Evolutionary conservation across 1,139 yeast species (phyloP).

Genomic region (Yamadazyma diospyri): DNA sequence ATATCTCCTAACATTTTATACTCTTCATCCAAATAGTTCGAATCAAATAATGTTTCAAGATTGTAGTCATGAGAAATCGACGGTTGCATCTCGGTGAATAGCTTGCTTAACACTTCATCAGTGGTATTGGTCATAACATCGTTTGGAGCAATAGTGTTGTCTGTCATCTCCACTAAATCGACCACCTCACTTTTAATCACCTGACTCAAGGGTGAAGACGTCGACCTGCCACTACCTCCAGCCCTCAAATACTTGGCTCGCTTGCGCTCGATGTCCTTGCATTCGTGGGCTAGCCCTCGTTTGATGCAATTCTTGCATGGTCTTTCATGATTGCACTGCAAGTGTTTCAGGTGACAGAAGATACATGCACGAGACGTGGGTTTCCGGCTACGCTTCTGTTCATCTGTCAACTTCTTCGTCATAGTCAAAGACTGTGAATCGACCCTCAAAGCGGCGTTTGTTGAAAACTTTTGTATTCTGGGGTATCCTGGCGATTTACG

Average conservation of each 20-base stretch:
- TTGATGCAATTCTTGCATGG: slow-evolving; percentile 72
- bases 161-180: background rate
- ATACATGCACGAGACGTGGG: slow-evolving; percentile 69
- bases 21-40: slow-evolving; percentile 51
- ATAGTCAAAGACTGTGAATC: slow-evolving; percentile 14
- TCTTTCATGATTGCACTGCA: slow-evolving; percentile 58
- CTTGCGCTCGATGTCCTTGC: slow-evolving; percentile 60
- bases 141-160: background rate
- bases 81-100: slow-evolving; percentile 16
- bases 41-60: slow-evolving; percentile 25
- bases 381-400: slow-evolving; percentile 50
- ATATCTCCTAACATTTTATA: slow-evolving; percentile 59
- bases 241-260: slow-evolving; percentile 41
- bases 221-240: background rate
- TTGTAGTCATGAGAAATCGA: slow-evolving; percentile 12
- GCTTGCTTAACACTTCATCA: slow-evolving; percentile 29
- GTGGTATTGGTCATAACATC: slow-evolving; percentile 31
- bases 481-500: slow-evolving; percentile 1
- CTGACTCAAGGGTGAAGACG: slow-evolving; percentile 2
- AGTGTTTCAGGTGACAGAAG: slow-evolving; percentile 68
- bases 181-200: background rate
- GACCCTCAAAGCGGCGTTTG: background rate
- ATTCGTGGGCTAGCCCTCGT: slow-evolving; percentile 50
- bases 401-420: slow-evolving; percentile 58
- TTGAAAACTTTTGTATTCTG: slow-evolving; percentile 1